phyloP scores from a whole-genome alignment of 169 alveolate species.

The Cardiosporidium cionae region DNA sequence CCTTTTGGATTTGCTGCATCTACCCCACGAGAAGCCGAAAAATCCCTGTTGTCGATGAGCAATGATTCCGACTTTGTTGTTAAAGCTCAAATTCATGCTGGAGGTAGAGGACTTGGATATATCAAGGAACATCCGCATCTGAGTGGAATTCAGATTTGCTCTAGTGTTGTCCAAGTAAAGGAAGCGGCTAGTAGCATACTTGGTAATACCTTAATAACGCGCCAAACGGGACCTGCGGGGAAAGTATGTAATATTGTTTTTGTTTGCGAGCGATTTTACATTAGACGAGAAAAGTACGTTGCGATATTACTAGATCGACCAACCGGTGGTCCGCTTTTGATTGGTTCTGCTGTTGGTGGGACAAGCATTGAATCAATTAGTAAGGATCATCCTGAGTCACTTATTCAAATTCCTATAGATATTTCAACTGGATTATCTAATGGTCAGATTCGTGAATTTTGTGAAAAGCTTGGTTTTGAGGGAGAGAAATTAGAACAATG shows the following conservation, averaged over 20 bases:
- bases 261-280: conserved; percentile 15
- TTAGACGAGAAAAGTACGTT: conserved; percentile 78
- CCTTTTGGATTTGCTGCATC: conserved; percentile 22
- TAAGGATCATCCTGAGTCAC: conserved; percentile 49
- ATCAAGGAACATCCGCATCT: conserved; percentile 45
- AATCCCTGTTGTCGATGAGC: not conserved
- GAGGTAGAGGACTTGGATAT: conserved; percentile 45
- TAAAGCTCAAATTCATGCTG: conserved; percentile 48
- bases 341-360: conserved; percentile 66
- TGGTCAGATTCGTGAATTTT: conserved; percentile 33
- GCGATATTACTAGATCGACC: conserved; percentile 83
- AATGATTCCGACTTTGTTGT: conserved; percentile 5
- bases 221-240: conserved; percentile 53
- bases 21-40: conserved; percentile 16
- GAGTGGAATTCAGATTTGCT: conserved; percentile 50
- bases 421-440: conserved; percentile 25
- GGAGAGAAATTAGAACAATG: conserved; percentile 26
- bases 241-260: conserved; percentile 36
- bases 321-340: conserved; percentile 69
- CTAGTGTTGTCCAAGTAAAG: conserved; percentile 1
- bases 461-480: conserved; percentile 36
- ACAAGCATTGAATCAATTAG: conserved; percentile 74
- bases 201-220: conserved; percentile 28
- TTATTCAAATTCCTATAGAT: conserved; percentile 56
- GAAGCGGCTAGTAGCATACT: conserved; percentile 20